A percentile compares a stretch with the other conserved stretches of the same genome.
Evolutionary conservation across 495 filamentous ascomycete species (phyloP).

Genomic region (Filosporella fistucella): DNA sequence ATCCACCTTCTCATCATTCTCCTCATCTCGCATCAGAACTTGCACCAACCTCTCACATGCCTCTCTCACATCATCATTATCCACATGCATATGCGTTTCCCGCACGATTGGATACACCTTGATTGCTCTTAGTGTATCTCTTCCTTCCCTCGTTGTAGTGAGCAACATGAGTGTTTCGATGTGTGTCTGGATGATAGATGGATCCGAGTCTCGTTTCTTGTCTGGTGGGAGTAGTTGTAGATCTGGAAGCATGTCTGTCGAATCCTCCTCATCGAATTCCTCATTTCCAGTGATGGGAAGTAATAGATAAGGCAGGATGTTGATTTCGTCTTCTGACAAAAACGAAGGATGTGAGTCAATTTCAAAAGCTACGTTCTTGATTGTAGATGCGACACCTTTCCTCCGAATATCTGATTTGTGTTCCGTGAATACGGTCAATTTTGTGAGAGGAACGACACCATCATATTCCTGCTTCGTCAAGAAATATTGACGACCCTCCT

Average conservation of each 20-base stretch:
- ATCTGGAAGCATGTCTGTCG: conserved; percentile 74
- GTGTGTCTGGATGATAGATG: conserved; percentile 73
- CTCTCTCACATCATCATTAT: conserved; percentile 78
- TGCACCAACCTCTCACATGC: conserved; percentile 88
- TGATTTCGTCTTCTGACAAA: conserved; percentile 62
- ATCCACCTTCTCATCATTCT: conserved; percentile 22
- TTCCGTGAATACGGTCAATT: conserved; percentile 89
- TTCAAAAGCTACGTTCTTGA: conserved; percentile 82
- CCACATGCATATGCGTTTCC: conserved; percentile 74
- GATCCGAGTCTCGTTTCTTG: conserved; percentile 76
- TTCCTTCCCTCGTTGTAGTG: conserved; percentile 71
- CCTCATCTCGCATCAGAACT: conserved; percentile 84
- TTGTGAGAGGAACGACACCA: conserved; percentile 73
- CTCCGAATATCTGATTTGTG: conserved; percentile 73
- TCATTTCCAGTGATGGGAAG: conserved; percentile 59
- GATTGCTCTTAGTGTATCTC: conserved; percentile 65
- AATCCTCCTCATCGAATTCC: conserved; percentile 68
- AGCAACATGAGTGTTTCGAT: conserved; percentile 82
- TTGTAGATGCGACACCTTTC: conserved; percentile 85
- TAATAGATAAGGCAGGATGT: conserved; percentile 82
- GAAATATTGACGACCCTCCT: conserved; percentile 72
- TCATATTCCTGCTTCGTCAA: conserved; percentile 70
- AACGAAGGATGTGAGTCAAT: conserved; percentile 65
- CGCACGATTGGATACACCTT: conserved; percentile 86
- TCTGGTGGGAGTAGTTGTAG: conserved; percentile 84